A percentile compares a stretch with the other conserved stretches of the same genome.
These are phyloP conservation scores for Blastobotrys americana DNA, from an alignment of 805 yeast species.

Conservation along the genomic window DNA sequence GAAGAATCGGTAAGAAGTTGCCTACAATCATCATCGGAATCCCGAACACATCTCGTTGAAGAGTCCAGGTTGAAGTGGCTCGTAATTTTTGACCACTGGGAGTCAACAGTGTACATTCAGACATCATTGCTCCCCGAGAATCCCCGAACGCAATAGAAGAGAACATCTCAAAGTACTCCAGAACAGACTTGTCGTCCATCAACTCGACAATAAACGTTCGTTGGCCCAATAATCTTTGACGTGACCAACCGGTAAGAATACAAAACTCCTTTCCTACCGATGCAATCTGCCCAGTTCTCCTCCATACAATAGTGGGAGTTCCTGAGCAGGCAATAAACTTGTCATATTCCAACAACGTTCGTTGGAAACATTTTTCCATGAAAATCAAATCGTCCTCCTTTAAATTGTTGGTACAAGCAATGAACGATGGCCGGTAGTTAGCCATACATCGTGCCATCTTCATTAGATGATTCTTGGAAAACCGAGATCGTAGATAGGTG, in stretches of 20 bases:
- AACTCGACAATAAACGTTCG: conserved; percentile 46
- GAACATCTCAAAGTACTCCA: conserved; percentile 82
- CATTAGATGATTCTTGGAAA: conserved; percentile 61
- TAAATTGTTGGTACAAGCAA: conserved; percentile 81
- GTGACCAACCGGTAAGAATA: conserved; percentile 83
- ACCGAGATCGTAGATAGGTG: conserved; percentile 63
- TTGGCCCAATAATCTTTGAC: conserved; percentile 48
- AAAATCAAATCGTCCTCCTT: conserved; percentile 88
- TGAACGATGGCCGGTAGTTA: conserved; percentile 82
- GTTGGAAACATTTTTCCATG: conserved; percentile 93
- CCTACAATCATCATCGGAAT: conserved; percentile 96
- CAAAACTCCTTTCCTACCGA: conserved; percentile 94
- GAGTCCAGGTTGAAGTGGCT: conserved; percentile 85
- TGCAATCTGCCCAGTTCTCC: conserved; percentile 91
- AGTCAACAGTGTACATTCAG: conserved; percentile 68
- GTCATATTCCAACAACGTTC: conserved; percentile 84
- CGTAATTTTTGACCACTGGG: conserved; percentile 38
- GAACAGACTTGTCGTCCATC: conserved; percentile 78
- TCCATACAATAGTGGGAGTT: conserved; percentile 92
- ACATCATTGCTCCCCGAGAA: conserved; percentile 81
- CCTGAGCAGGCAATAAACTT: conserved; percentile 78
- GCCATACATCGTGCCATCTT: conserved; percentile 85
- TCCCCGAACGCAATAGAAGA: conserved; percentile 85
- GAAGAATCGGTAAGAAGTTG: conserved; percentile 71
- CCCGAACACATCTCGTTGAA: conserved; percentile 91